phyloP scores from a whole-genome alignment of 176 grass and related monocot genomes.

The Paspalum vaginatum region DNA sequence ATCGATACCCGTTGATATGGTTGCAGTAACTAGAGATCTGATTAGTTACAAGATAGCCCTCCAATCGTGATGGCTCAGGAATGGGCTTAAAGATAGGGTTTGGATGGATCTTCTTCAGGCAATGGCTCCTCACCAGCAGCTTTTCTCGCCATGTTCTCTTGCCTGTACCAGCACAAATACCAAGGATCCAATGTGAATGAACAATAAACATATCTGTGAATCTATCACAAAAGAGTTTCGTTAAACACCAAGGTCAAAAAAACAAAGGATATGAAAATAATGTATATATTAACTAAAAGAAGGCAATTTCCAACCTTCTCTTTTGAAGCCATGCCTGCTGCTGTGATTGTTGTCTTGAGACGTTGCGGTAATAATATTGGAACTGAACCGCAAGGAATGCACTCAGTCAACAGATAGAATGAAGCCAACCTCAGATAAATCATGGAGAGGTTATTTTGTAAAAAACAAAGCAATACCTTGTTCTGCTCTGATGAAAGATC shows the following conservation, averaged over 20 bases:
- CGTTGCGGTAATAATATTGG: conserved; percentile 96
- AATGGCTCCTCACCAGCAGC: conserved; percentile 91
- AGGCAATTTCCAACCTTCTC: conserved; percentile 66
- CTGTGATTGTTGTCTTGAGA: conserved; percentile 92
- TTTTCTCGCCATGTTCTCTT: conserved; percentile 86
- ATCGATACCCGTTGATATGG: conserved; percentile 85
- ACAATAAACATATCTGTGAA: neutral
- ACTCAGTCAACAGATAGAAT: conserved; percentile 18
- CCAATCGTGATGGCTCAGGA: conserved; percentile 89
- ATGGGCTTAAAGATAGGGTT: conserved; percentile 93
- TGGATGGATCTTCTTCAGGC: conserved; percentile 93
- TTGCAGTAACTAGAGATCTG: conserved; percentile 98
- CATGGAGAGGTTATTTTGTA: neutral
- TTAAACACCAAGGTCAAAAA: neutral
- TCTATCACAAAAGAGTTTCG: neutral
- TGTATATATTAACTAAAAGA: neutral
- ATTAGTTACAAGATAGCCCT: conserved; percentile 96
- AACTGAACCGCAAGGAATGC: conserved; percentile 61
- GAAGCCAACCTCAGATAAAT: neutral
- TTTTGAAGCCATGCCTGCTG: conserved; percentile 96
- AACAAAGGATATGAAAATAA: neutral
- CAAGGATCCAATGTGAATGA: neutral
- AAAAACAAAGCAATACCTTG: conserved; percentile 68
- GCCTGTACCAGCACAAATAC: conserved; percentile 48
- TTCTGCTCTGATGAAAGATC: conserved; percentile 93